Base-by-base conservation (phyloP, 306 rosid genomes). In the Sphenostylis stenocarpa region DNA sequence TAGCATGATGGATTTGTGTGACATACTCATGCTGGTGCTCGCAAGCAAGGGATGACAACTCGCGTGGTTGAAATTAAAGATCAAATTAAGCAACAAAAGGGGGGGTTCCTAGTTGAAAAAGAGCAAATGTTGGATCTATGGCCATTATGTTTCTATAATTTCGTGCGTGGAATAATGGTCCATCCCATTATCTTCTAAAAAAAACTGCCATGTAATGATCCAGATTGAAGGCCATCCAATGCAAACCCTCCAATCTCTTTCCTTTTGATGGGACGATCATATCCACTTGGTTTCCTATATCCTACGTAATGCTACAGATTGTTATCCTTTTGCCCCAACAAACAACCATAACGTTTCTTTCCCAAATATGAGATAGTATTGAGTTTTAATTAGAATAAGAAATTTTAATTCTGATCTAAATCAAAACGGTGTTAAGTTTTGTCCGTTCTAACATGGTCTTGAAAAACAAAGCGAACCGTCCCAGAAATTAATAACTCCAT, bases 111-210 rank as follows among this genome's bases (percentile, higher is more conserved):
- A 17, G 62, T 58, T 69, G 66, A 75, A 70, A 56, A 56, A 34
- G 77, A 33, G 16, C 11, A 80, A 80, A 76, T 28, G 16, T 65
- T 58, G 56, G 62, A 80, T 21, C 63, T 76, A 84, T 76, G 76
- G 80, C 69, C 73, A 72, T 72, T 67, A 41, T 80, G 83, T 45
- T 61, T 76, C 51, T 57, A 76, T 72, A 58, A 67, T 80, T 72
- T 80, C 7, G 47, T 72, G 80, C 62, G 74, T 67, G 83, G 85
- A 67, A 78, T 66, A 84, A 77, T 80, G 85, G 83, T 76, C 84
- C 87, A 76, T 74, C 71, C 62, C 78, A 70, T 75, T 65, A 53
- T 75, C 65, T 62, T 51, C 47, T 71, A 53, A 17, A 77, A 71
- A 77, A 77, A 71, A 77, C 6, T 76, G 38, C 14, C 70, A 64